Base-by-base conservation (phyloP, 768 basidiomycete species). In the Tricholoma sp. region DNA sequence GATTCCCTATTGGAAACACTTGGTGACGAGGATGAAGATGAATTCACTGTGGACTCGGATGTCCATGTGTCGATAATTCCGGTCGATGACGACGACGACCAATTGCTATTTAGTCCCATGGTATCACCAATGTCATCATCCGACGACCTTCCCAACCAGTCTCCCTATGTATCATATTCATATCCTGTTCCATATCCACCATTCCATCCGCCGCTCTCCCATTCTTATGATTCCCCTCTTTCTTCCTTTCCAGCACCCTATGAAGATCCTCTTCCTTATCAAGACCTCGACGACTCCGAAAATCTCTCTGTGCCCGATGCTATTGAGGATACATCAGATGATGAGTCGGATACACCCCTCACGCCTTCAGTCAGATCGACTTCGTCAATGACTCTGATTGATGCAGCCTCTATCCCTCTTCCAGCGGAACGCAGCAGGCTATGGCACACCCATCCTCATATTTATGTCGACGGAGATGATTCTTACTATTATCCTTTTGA, bases 301-400 rank as follows among this genome's bases (percentile, higher is more conserved):
- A 86, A 86, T 65, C 77, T 84, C 31, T 75, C 86, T 27, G 82
- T 90, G 43, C 89, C 88, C 45, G 89, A 91, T 66, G 84, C 88
- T 41, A 88, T 91, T 78, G 89, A 91, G 69, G 89, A 91, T 71
- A 82, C 80, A 35, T 91, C 89, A 46, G 90, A 91, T 73, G 89
- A 91, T 74, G 90, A 91, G 75, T 89, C 89, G 14, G 89, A 91
- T 63, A 73, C 80, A 4, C 81, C 77, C 9, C 79, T 81, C 9
- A 85, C 87, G 6, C 87, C 85, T 50, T 85, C 81, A 41, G 63
- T 82, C 49, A 77, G 77, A 61, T 87, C 87, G 41, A 77, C 75
- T 61, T 79, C 83, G 16, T 80, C 83, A 50, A 69, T 84, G 59
- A 76, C 77, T 54, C 74, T 82, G 53, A 62, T 76, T 45, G 81